Evolutionary conservation across 2,329 filamentous ascomycete genomes (phyloP), one percentile per base, ranked within the genome.

Genomic region (Trichoderma arundinaceum): DNA sequence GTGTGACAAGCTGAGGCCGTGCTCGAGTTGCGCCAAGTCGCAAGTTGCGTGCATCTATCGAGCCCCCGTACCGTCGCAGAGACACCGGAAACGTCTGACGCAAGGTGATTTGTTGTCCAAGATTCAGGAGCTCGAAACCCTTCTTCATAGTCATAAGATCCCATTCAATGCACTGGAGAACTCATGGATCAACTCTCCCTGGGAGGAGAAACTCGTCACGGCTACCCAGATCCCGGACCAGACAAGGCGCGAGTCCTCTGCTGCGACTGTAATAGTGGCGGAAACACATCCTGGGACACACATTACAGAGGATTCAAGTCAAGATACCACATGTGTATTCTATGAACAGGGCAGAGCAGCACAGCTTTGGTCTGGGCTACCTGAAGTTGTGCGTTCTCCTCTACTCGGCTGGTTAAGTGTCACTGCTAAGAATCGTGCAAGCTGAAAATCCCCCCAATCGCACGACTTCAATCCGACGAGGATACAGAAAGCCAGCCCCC

Each of bases 91-190:
- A 17, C 59, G 38, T 15, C 15, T 53, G 8, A 53, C 12, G 3
- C 59, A 53, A 17, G 35, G 38, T 9, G 48, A 62, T 6, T 28
- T 62, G 6, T 7, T 62, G n/a, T 33, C 59, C 17, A 62, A 52
- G 7, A 44, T 62, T 15, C 59, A 44, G 22, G 59, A 62, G 8
- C 48, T 62, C 2, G 49, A 63, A 46, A 35, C 48, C 10, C 19
- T 63, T n/a, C 60, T 63, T 6, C 39, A 54, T 13, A 63, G 39
- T n/a, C 49, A 63, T 63, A 43, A 49, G 2, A 63, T 63, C 7
- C 49, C 60, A 12, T 63, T 63, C 15, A 17, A 63, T n/a, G 49
- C 28, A 6, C 32, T 63, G 28, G 60, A 33, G 7, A 38, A 46
- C 15, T 63, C 60, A 13, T 54, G 49, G 60, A 54, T 63, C 12